Evolutionary conservation across 768 basidiomycete genomes (phyloP).

Genomic region (Boletus bicolor): DNA sequence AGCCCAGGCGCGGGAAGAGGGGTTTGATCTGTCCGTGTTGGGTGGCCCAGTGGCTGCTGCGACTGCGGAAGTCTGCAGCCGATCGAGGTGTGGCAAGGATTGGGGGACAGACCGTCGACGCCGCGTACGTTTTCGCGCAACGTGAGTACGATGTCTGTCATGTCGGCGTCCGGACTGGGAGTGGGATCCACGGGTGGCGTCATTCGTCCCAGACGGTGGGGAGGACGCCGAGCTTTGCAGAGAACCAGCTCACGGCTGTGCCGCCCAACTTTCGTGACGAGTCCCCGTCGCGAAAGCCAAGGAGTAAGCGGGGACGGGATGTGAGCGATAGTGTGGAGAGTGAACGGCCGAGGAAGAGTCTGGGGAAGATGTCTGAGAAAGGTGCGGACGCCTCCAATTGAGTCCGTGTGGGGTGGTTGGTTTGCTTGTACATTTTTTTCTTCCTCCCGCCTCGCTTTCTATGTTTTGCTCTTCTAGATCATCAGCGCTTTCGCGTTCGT

Average conservation of each 20-base stretch:
- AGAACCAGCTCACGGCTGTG: constrained; percentile 50
- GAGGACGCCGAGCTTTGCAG: constrained; percentile 29
- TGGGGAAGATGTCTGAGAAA: constrained; percentile 4
- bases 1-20: background rate
- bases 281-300: constrained; percentile 31
- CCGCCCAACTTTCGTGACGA: constrained; percentile 32
- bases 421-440: background rate
- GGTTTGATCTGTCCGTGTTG: constrained; percentile 13
- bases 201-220: constrained; percentile 19
- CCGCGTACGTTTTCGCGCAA: no score
- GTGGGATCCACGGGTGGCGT: background rate
- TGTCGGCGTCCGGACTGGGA: background rate
- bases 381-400: background rate
- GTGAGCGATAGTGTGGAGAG: constrained; percentile 11
- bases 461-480: background rate
- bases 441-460: background rate
- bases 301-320: constrained; percentile 25
- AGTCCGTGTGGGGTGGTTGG: background rate
- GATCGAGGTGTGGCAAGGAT: constrained; percentile 14
- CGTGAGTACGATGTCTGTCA: no score
- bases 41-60: background rate
- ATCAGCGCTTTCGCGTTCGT: no score
- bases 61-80: constrained; percentile 6
- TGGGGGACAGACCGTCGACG: background rate
- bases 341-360: constrained; percentile 23